A percentile compares a stretch with the other conserved stretches of the same genome.
Evolutionary conservation across 176 grass and related monocot species (phyloP).

Genomic region (Poa annua): DNA sequence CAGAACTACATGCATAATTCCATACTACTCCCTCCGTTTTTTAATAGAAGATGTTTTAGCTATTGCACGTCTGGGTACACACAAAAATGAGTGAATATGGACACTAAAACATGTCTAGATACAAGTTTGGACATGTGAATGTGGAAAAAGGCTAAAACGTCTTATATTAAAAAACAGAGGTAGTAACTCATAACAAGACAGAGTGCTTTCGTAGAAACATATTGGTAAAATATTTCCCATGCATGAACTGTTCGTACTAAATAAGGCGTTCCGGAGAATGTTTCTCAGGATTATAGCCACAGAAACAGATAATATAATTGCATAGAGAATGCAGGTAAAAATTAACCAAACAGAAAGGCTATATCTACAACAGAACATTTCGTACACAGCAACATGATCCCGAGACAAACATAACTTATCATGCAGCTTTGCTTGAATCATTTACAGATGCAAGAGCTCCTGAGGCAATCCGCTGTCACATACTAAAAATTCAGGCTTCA

Average conservation of each 20-base stretch:
- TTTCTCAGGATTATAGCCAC: slow-evolving; percentile 10
- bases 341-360: background rate
- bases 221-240: slow-evolving; percentile 19
- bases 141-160: too few species aligned
- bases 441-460: slow-evolving; percentile 28
- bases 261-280: background rate
- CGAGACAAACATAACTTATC: slow-evolving; percentile 13
- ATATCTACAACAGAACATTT: background rate
- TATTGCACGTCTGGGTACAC: too few species aligned
- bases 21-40: too few species aligned
- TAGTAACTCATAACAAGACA: background rate
- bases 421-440: slow-evolving; percentile 26
- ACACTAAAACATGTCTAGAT: too few species aligned
- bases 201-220: slow-evolving; percentile 21
- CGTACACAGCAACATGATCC: slow-evolving; percentile 22
- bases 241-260: background rate
- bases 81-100: too few species aligned
- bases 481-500: background rate
- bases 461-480: background rate
- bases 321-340: slow-evolving; percentile 14
- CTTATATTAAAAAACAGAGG: too few species aligned
- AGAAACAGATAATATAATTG: slow-evolving; percentile 3
- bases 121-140: too few species aligned
- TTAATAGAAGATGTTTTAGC: too few species aligned
- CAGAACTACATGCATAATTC: background rate